Conservation (phyloP, 2,329 filamentous ascomycete genomes). For the Talaromyces marneffei region DNA sequence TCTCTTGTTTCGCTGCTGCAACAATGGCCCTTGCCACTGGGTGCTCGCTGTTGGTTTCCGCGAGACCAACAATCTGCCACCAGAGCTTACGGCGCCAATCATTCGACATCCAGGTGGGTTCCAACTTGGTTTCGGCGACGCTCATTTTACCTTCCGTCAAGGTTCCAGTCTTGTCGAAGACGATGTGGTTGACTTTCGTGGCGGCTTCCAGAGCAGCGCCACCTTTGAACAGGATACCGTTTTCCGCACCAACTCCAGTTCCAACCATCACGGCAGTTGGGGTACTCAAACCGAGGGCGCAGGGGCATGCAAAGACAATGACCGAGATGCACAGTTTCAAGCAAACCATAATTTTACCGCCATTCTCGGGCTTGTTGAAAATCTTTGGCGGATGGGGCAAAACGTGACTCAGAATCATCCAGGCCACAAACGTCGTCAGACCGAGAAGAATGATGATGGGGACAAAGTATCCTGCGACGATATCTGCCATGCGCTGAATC, state of each 20-base stretch:
- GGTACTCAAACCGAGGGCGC: slow-evolving; percentile 89
- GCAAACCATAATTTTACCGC: slow-evolving; percentile 93
- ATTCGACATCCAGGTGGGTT: slow-evolving; percentile 62
- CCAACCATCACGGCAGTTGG: slow-evolving; percentile 99
- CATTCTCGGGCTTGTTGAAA: slow-evolving; percentile 72
- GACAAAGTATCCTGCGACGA: slow-evolving; percentile 88
- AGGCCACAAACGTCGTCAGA: slow-evolving; percentile 74
- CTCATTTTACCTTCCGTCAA: slow-evolving; percentile 94
- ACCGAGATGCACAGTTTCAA: slow-evolving; percentile 97
- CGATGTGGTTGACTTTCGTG: slow-evolving; percentile 81
- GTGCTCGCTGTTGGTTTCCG: slow-evolving; percentile 93
- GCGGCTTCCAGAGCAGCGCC: slow-evolving; percentile 86
- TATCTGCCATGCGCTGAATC: slow-evolving; percentile 88
- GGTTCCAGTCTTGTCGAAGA: slow-evolving; percentile 94
- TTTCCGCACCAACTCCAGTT: slow-evolving; percentile 90
- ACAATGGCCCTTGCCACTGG: slow-evolving; percentile 89
- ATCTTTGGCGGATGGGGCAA: slow-evolving; percentile 79
- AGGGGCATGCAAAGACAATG: slow-evolving; percentile 96
- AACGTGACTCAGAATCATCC: slow-evolving; percentile 92
- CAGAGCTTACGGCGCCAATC: slow-evolving; percentile 68
- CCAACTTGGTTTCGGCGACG: slow-evolving; percentile 66
- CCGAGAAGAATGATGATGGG: slow-evolving; percentile 82
- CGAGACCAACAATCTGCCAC: slow-evolving; percentile 95
- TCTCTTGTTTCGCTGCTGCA: slow-evolving; percentile 65
- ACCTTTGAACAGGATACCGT: slow-evolving; percentile 96